Evolutionary conservation across 805 yeast genomes (phyloP), one percentile per base, ranked within the genome.

Genomic region (Metahyphopichia silvanorum): DNA sequence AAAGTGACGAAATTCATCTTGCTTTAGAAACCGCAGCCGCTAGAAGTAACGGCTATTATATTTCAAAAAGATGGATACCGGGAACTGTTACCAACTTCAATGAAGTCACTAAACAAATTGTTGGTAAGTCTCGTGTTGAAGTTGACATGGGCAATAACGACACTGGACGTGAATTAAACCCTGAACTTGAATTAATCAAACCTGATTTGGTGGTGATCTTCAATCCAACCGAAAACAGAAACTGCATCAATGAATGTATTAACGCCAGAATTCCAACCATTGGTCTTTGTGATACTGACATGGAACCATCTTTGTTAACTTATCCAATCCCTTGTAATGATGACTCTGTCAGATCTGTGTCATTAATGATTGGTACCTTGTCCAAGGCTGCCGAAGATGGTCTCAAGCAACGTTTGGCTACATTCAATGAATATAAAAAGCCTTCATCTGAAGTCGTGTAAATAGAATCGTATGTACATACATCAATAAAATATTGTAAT

Each of bases 311-410:
- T 11, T 64, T 83, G 46, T 85, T 91, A 33, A 87, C 96, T 2
- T 93, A 93, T 53, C 95, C 98, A 32, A 85, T 93, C 44, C 98
- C 98, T 12, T 95, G 95, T 42, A 93, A 93, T 55, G 98, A 93
- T 57, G 97, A 89, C 56, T 82, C 95, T 6, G 64, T 78, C 37
- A 76, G 98, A 57, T 76, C 95, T 6, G 78, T 83, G 7, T 82
- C 86, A 42, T 67, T 93, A 43, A 74, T 93, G 46, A 65, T 79
- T 34, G 97, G 98, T 38, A 80, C 89, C 13, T 69, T 93, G 40
- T 80, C 93, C 15, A 81, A 74, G 51, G 89, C 97, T 11, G 98
- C 93, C 18, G 80, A 83, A 55, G 71, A 69, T 31, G 98, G 98
- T 25, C 68, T 79, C 38, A 60, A 71, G 26, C 69, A 66, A 43